Evolutionary conservation across 768 basidiomycete genomes (phyloP).

Genomic region (Tylopilus vinaceipallidus): DNA sequence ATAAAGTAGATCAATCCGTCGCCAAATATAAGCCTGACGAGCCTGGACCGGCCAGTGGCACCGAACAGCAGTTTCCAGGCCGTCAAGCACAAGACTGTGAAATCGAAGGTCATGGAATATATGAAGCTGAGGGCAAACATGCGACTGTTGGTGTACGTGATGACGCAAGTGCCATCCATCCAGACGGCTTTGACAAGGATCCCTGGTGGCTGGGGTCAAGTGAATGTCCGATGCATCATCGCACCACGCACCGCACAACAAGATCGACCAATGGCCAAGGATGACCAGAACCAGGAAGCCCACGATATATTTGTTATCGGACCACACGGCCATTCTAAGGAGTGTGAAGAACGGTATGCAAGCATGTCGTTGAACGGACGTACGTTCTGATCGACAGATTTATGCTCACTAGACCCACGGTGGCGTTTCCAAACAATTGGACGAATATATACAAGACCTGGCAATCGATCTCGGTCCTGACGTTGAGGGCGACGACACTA

Average conservation of each 20-base stretch:
- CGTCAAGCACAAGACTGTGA: conserved; percentile 58
- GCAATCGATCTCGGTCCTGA: conserved; percentile 59
- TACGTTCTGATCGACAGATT: conserved; percentile 70
- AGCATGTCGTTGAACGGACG: conserved; percentile 21
- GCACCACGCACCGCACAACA: conserved; percentile 52
- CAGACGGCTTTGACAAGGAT: conserved; percentile 59
- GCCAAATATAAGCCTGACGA: conserved; percentile 63
- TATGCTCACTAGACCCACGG: conserved; percentile 68
- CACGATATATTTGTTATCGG: conserved; percentile 52
- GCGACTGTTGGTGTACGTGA: conserved; percentile 55
- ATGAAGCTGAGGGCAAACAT: conserved; percentile 67
- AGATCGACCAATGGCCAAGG: conserved; percentile 69
- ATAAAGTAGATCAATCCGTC: conserved; percentile 72
- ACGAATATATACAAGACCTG: conserved; percentile 71
- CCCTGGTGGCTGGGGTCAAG: conserved; percentile 34
- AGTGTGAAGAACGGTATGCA: neutral
- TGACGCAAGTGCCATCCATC: conserved; percentile 51
- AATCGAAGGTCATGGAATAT: conserved; percentile 73
- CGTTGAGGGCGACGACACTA: conserved; percentile 62
- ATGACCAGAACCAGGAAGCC: conserved; percentile 53
- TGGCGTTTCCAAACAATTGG: conserved; percentile 60
- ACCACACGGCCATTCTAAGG: conserved; percentile 69
- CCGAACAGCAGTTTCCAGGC: conserved; percentile 57
- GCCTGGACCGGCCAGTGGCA: conserved; percentile 49
- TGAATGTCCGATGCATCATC: neutral